Evolutionary conservation across 2,329 filamentous ascomycete genomes (phyloP).

Genomic region (Periconia sp.): DNA sequence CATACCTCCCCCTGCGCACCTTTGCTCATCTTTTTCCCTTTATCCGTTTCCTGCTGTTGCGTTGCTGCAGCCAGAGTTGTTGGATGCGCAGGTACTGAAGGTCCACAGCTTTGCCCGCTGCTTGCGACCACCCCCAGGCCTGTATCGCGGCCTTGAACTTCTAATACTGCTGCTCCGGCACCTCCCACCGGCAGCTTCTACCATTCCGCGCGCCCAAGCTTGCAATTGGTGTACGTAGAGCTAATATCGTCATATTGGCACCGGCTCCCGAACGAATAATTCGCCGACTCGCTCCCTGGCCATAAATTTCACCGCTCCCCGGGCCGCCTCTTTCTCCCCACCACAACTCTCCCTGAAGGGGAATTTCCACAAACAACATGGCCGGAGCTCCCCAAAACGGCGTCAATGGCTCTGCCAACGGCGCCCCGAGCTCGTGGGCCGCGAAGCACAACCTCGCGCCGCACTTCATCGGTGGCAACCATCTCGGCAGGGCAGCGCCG

Average conservation of each 20-base stretch:
- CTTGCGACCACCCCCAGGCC: too few relatives aligned
- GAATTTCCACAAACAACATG: slow-evolving; percentile 38
- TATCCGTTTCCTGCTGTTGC: too few relatives aligned
- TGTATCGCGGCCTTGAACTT: slow-evolving; percentile 18
- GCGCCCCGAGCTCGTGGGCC: slow-evolving; percentile 69
- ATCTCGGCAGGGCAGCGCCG: slow-evolving; percentile 78
- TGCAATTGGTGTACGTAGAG: slow-evolving; percentile 10
- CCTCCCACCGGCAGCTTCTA: slow-evolving; percentile 25
- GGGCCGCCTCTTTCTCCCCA: slow-evolving; percentile 16
- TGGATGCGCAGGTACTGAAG: slow-evolving; percentile 17
- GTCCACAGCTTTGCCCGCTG: slow-evolving; percentile 22
- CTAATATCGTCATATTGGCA: slow-evolving; percentile 1
- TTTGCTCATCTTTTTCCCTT: too few relatives aligned
- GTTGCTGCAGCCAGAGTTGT: slow-evolving; percentile 8
- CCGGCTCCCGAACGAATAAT: slow-evolving; percentile 3
- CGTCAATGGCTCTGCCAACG: slow-evolving; percentile 57
- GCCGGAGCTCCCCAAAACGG: slow-evolving; percentile 38
- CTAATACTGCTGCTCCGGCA: slow-evolving; percentile 28
- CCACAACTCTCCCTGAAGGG: slow-evolving; percentile 31
- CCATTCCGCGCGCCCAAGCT: slow-evolving; percentile 2
- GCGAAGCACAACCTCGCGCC: slow-evolving; percentile 82
- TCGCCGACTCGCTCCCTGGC: slow-evolving; percentile 4
- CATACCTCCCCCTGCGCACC: slow-evolving; percentile 2
- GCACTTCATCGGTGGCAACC: slow-evolving; percentile 97
- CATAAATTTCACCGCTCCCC: slow-evolving; percentile 30